phyloP scores from a whole-genome alignment of 352 stramenopile genomes.

The Globisporangium camurandrum region DNA sequence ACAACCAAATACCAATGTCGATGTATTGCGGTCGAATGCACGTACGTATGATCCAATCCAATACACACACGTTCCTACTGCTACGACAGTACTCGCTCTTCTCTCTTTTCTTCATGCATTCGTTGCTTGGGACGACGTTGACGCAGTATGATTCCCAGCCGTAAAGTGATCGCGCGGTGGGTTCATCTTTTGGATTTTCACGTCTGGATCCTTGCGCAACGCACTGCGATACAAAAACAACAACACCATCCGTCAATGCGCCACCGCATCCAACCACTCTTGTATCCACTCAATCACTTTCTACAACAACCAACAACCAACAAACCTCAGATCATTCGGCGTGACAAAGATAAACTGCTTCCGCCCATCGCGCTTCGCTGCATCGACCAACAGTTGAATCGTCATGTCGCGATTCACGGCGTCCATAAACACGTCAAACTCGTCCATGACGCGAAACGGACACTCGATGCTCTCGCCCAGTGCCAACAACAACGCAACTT shows the following conservation, averaged over 20 bases:
- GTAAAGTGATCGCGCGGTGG: conserved; percentile 73
- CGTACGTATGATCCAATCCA: too few species aligned
- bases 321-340: conserved; percentile 80
- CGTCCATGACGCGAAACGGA: conserved; percentile 97
- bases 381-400: conserved; percentile 91
- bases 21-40: too few species aligned
- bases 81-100: not conserved
- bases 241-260: not conserved
- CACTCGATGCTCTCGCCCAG: conserved; percentile 88
- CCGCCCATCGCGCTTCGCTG: conserved; percentile 58
- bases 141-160: conserved; percentile 14
- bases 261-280: conserved; percentile 4
- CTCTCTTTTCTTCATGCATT: not conserved
- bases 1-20: too few species aligned
- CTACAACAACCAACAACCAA: not conserved
- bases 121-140: too few species aligned
- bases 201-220: conserved; percentile 58
- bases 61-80: too few species aligned
- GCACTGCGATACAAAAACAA: conserved; percentile 26
- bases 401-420: conserved; percentile 94
- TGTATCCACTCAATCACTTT: conserved; percentile 3
- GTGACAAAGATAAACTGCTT: conserved; percentile 90
- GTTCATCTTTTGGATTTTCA: conserved; percentile 87
- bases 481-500: conserved; percentile 94
- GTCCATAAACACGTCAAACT: conserved; percentile 99